These are phyloP conservation scores for Tetracentron sinense DNA, from an alignment of 164 flowering plant species.

Conservation along the genomic window DNA sequence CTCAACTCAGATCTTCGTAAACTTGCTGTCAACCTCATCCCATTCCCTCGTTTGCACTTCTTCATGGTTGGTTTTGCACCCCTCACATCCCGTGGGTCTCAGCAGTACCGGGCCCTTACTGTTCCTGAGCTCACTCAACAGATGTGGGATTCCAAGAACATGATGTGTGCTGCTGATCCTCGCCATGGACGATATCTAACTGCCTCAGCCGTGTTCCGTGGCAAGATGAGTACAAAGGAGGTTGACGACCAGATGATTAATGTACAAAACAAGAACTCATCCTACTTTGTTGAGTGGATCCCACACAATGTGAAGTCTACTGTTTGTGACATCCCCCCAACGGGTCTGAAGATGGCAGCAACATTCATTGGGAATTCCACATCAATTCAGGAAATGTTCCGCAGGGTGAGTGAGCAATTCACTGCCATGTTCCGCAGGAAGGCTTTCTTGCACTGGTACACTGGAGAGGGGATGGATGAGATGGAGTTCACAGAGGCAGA, in stretches of 20 bases:
- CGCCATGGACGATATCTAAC: slow-evolving; percentile 24
- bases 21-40: slow-evolving; percentile 23
- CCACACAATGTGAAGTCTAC: slow-evolving; percentile 5
- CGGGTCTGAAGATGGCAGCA: slow-evolving; percentile 31
- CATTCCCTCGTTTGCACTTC: too few species aligned
- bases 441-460: slow-evolving; percentile 44
- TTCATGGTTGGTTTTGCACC: slow-evolving; percentile 37
- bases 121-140: slow-evolving; percentile 47
- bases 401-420: slow-evolving; percentile 49
- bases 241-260: slow-evolving; percentile 22
- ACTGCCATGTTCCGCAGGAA: slow-evolving; percentile 53
- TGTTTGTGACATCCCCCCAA: too few species aligned
- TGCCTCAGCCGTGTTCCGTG: too few species aligned
- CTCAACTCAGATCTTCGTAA: slow-evolving; percentile 42
- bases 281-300: slow-evolving; percentile 36
- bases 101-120: slow-evolving; percentile 44
- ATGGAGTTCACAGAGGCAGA: slow-evolving; percentile 34
- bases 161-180: slow-evolving; percentile 38
- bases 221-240: slow-evolving; percentile 41
- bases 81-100: slow-evolving; percentile 40
- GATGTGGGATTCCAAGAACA: slow-evolving; percentile 35
- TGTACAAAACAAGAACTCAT: too few species aligned
- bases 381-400: slow-evolving; percentile 36
- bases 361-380: slow-evolving; percentile 47
- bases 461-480: slow-evolving; percentile 31